A percentile compares a stretch with the other conserved stretches of the same genome.
Conservation (phyloP, 306 rosid genomes). For the Acacia melanoxylon region DNA sequence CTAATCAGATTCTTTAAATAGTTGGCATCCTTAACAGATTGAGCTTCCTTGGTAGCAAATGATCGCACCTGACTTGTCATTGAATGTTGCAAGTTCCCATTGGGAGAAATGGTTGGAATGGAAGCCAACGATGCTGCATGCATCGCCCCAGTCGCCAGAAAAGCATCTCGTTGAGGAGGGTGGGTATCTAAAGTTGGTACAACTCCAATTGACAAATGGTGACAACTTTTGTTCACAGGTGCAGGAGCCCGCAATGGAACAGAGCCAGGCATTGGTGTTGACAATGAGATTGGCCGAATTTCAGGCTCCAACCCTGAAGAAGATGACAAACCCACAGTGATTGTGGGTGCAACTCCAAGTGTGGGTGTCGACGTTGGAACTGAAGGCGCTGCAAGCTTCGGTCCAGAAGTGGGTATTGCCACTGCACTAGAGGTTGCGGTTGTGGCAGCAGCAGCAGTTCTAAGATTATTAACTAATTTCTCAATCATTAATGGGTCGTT, state of each 20-base stretch:
- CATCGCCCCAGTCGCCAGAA: slow-evolving; percentile 32
- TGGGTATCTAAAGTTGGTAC: slow-evolving; percentile 19
- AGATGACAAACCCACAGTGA: neutral
- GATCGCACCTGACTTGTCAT: slow-evolving; percentile 30
- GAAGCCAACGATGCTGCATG: slow-evolving; percentile 22
- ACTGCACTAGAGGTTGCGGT: slow-evolving; percentile 5
- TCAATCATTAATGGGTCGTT: slow-evolving; percentile 63
- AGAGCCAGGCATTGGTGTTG: no score
- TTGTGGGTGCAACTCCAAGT: slow-evolving; percentile 26
- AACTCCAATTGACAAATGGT: slow-evolving; percentile 31
- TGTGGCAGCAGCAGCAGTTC: slow-evolving; percentile 1
- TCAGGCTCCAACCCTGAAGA: slow-evolving; percentile 20
- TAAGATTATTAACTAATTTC: slow-evolving; percentile 41
- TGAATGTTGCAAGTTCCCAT: slow-evolving; percentile 22
- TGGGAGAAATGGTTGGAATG: slow-evolving; percentile 8
- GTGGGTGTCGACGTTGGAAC: neutral
- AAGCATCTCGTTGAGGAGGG: slow-evolving; percentile 30
- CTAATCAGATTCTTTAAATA: slow-evolving; percentile 68
- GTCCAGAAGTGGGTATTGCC: slow-evolving; percentile 25
- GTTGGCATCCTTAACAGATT: slow-evolving; percentile 50
- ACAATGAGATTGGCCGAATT: neutral
- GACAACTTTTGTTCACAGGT: slow-evolving; percentile 11
- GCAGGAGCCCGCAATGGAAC: no score
- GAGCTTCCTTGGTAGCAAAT: slow-evolving; percentile 13
- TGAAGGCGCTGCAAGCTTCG: neutral